Evolutionary conservation across 345 rosid species (phyloP).

Genomic region (Eucalyptus cloeziana): DNA sequence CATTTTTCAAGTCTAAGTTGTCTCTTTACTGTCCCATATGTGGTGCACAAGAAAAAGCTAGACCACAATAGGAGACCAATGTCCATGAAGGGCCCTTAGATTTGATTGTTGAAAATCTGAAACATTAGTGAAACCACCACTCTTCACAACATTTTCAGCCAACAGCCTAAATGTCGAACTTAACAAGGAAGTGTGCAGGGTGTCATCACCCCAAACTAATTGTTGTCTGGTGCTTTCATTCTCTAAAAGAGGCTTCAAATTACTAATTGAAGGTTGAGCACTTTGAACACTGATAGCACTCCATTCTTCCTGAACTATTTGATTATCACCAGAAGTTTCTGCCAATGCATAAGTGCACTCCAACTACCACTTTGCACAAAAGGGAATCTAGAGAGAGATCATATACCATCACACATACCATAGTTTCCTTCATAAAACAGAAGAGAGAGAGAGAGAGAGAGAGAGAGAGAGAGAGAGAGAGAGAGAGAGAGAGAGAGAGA

Average conservation of each 20-base stretch:
- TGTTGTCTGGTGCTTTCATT: conserved; percentile 36
- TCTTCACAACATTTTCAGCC: conserved; percentile 8
- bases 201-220: conserved; percentile 27
- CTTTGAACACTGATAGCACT: conserved; percentile 48
- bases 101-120: conserved; percentile 12
- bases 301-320: conserved; percentile 58
- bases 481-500: too few species aligned
- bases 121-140: conserved; percentile 18
- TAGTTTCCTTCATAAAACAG: conserved; percentile 13
- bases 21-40: background rate
- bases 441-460: too few species aligned
- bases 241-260: conserved; percentile 5
- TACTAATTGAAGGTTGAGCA: conserved; percentile 19
- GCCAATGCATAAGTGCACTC: conserved; percentile 92
- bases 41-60: background rate
- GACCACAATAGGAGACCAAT: background rate
- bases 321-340: conserved; percentile 66
- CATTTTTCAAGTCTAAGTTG: background rate
- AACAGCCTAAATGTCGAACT: conserved; percentile 10
- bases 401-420: conserved; percentile 26
- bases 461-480: too few species aligned
- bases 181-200: conserved; percentile 26
- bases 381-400: conserved; percentile 17
- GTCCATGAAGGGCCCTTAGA: conserved; percentile 13
- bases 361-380: conserved; percentile 74